Evolutionary conservation across 2,329 filamentous ascomycete species (phyloP).

Genomic region (Fusarium anthophilum): DNA sequence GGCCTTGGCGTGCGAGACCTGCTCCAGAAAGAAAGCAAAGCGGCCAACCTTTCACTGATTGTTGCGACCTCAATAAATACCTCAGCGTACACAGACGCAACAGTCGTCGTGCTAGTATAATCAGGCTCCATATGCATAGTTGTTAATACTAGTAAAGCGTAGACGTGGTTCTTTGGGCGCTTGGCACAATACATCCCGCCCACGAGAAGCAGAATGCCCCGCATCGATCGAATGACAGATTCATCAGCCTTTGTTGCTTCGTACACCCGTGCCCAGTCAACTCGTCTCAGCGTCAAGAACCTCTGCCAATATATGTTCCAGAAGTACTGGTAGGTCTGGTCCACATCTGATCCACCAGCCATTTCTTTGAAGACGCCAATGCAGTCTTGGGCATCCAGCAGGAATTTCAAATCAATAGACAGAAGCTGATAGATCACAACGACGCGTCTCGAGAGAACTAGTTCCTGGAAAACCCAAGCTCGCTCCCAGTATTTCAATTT

Average conservation of each 20-base stretch:
- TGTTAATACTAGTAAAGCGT: neutral
- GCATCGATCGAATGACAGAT: accelerated
- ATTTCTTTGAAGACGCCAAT: no score
- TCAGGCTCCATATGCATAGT: neutral
- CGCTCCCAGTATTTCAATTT: neutral
- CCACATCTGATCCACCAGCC: neutral
- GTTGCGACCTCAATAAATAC: neutral
- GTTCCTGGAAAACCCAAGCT: conserved; percentile 7
- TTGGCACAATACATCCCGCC: neutral
- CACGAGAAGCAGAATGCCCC: neutral
- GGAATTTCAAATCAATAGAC: neutral
- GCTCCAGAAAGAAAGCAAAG: neutral
- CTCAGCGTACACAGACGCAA: no score
- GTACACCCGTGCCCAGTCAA: neutral
- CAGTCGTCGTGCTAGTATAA: neutral
- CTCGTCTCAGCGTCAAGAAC: neutral
- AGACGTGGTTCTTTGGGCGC: neutral
- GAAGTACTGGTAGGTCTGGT: neutral
- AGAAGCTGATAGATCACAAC: neutral
- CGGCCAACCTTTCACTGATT: neutral
- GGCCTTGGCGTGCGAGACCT: neutral
- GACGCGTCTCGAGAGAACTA: neutral
- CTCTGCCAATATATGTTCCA: neutral
- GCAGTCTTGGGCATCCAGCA: neutral
- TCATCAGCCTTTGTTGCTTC: neutral